These are phyloP conservation scores for Aciculoconidium aculeatum DNA, from an alignment of 805 yeast genomes.

Conservation along the genomic window DNA sequence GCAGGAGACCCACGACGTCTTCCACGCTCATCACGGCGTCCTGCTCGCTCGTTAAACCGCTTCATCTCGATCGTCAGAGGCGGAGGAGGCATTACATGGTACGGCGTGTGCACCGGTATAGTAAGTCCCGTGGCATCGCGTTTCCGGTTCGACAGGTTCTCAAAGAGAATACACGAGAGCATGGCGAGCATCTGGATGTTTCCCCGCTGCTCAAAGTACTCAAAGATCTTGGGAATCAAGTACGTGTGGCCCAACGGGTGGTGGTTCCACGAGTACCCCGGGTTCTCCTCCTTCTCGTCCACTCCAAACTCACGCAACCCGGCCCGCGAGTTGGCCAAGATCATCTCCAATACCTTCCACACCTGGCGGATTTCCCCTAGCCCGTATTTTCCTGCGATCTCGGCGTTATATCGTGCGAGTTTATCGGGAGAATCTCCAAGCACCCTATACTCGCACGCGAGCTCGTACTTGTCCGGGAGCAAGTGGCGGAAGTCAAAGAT, in stretches of 20 bases:
- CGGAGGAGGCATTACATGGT: slow-evolving; percentile 28
- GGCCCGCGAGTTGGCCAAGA: slow-evolving; percentile 42
- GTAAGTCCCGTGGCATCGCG: slow-evolving; percentile 16
- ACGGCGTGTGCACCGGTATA: slow-evolving; percentile 45
- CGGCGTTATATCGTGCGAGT: slow-evolving; percentile 64
- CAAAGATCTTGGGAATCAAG: slow-evolving; percentile 57
- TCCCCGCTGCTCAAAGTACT: slow-evolving; percentile 55
- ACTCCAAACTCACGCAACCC: too few relatives aligned
- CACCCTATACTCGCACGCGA: slow-evolving; percentile 63
- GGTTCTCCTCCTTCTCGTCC: slow-evolving; percentile 11
- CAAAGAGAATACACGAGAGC: slow-evolving; percentile 68
- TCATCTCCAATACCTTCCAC: slow-evolving; percentile 59
- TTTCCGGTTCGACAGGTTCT: slow-evolving; percentile 23
- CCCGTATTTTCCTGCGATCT: slow-evolving; percentile 61
- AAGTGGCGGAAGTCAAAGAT: slow-evolving; percentile 62
- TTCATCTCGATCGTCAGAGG: slow-evolving; percentile 9
- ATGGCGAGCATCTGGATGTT: slow-evolving; percentile 88
- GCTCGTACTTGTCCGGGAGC: slow-evolving; percentile 67
- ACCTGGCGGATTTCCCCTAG: slow-evolving; percentile 60
- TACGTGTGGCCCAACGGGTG: slow-evolving; percentile 72
- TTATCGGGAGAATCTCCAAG: slow-evolving; percentile 59
- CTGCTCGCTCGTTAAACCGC: background rate
- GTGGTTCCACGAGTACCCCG: slow-evolving; percentile 57
- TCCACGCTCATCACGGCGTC: too few relatives aligned
- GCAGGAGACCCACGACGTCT: too few relatives aligned